Base-by-base conservation (phyloP, 164 flowering plant genomes). In the Sextonia rubra region DNA sequence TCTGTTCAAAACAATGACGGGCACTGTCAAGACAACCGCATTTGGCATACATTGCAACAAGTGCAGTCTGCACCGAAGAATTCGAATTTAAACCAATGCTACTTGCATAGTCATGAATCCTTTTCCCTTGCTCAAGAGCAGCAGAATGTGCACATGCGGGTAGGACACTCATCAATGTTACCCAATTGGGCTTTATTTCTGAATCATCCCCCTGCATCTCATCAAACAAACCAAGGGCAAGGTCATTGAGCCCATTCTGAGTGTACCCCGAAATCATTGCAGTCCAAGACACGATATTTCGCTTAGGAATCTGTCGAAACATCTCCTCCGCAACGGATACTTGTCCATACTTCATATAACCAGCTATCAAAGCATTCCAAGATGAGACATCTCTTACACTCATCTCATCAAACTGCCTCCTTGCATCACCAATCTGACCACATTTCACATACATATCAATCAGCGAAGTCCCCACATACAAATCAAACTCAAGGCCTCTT, bases 221-320 rank as follows among this genome's bases (percentile, higher is more conserved):
- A 69, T 85, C 81, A 60, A 86, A 88, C 79, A 85, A 65, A 47
- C 23, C 66, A 71, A 86, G 62, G 7, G 91, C 88, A 72, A 69
- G 29, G 29, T 71, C 83, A 0, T 78, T 81, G 6, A 85, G 76
- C 26, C 91, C 91, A 67, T 85, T 85, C 77, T 86, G 90, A 0
- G 88, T 67, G 65, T 78, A 86, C 64, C 91, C 89, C 0, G 90
- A 84, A 8, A 87, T 84, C 88, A 85, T 83, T 9, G 87, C 76
- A 25, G 90, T 87, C 90, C 90, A 87, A 30, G 88, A 83, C 63
- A 87, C 82, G 44, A 84, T 78, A 69, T 84, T 84, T 62, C 64
- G 74, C 23, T 60, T 32, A 8, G 74, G 70, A 85, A 85, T 83
- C 48, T 60, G 23, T 5, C 47, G 48, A 68, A 88, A 88, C 70